phyloP scores from a whole-genome alignment of 2,329 filamentous ascomycete genomes.

The Penicillium sp. region DNA sequence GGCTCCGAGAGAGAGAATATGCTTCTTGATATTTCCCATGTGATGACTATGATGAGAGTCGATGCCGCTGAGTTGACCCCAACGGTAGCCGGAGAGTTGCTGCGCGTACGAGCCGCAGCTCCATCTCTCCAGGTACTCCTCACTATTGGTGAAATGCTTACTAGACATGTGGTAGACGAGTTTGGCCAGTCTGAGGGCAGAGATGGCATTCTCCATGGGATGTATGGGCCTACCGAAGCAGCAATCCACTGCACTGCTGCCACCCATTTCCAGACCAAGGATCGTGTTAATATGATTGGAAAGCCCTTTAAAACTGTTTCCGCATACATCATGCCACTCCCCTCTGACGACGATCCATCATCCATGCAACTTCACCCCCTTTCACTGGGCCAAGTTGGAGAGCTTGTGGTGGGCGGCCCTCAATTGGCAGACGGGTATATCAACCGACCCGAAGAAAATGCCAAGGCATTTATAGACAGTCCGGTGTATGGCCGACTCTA shows the following conservation, averaged over 20 bases:
- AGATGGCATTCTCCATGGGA: constrained; percentile 74
- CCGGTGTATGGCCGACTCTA: constrained; percentile 67
- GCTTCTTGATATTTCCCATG: constrained; percentile 69
- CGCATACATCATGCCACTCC: constrained; percentile 63
- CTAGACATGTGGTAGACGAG: constrained; percentile 69
- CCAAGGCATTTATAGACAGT: constrained; percentile 66
- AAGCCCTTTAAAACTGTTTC: constrained; percentile 77
- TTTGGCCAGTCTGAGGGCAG: constrained; percentile 62
- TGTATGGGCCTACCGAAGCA: constrained; percentile 93
- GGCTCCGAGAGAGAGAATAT: constrained; percentile 66
- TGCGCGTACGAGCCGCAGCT: constrained; percentile 64
- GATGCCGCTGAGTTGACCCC: constrained; percentile 89
- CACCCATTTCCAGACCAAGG: constrained; percentile 55
- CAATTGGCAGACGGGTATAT: constrained; percentile 80
- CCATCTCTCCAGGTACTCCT: constrained; percentile 69
- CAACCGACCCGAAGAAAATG: constrained; percentile 74
- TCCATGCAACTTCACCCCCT: constrained; percentile 51
- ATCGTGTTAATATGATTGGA: constrained; percentile 68
- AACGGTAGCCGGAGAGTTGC: constrained; percentile 75
- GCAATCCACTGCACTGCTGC: constrained; percentile 86
- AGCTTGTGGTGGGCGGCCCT: constrained; percentile 75
- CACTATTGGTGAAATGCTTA: constrained; percentile 93
- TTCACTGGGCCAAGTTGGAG: constrained; percentile 66
- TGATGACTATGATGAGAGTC: constrained; percentile 63
- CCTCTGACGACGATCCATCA: constrained; percentile 22